Base-by-base conservation (phyloP, 345 rosid species). In the Acer campestre region DNA sequence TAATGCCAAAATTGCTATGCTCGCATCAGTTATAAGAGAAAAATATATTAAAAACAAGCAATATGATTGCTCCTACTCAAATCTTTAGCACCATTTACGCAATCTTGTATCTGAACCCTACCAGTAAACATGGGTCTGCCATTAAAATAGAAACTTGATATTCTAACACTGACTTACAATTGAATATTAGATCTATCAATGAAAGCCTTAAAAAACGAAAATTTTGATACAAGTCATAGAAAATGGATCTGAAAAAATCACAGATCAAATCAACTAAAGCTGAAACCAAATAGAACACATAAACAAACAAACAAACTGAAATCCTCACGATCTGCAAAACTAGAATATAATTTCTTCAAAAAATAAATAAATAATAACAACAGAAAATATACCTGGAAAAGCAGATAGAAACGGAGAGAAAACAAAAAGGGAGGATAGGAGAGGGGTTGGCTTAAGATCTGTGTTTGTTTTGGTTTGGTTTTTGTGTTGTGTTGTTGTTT, bases 371-470 rank as follows among this genome's bases (percentile, higher is more conserved):
- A 44, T 23, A 61, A 22, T 8, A 16, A 22, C n/a, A 22, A 20
- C 14, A 70, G 12, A 29, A 61, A 63, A 74, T 5, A 63, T 29
- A 74, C 77, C 77, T 18, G 25, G 29, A 23, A 10, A 10, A 62
- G 16, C 51, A 0, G 42, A 71, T 44, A 9, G 46, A 42, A 42
- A 7, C 46, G 9, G 46, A 42, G 46, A 42, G 46, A 42, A 42
- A 42, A 17, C 62, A 46, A 20, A n/a, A 71, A 40, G 66, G n/a
- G 14, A 27, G 14, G 25, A 27, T 68, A 38, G 56, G 14, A 25
- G 25, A 11, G 68, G 38, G 46, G 16, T 48, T 63, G 10, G 70
- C 61, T 74, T 63, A 74, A 62, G 77, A 74, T 48, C 69, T 18
- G 69, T 12, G 18, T 25, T 62, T 44, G 64, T 17, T 53, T 9